phyloP scores from a whole-genome alignment of 495 filamentous ascomycete species.

The Penicillium ucsense region DNA sequence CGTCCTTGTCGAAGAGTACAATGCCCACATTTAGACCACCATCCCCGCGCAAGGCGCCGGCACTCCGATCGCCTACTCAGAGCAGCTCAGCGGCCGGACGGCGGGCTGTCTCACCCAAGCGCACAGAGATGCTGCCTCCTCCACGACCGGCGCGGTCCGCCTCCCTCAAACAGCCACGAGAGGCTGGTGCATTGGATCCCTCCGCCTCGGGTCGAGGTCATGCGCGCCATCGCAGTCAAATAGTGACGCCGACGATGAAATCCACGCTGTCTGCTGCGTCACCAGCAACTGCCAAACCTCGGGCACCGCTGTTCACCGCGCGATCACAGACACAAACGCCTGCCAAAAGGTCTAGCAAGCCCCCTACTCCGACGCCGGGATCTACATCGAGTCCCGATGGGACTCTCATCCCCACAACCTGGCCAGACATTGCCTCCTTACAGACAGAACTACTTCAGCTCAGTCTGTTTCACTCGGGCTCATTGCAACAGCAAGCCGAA shows the following conservation, averaged over 20 bases:
- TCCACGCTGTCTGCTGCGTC: slow-evolving; percentile 7
- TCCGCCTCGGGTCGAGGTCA: slow-evolving; percentile 18
- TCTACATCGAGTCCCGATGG: slow-evolving; percentile 4
- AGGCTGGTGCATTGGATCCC: slow-evolving; percentile 3
- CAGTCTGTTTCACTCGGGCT: slow-evolving; percentile 51
- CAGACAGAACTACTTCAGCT: slow-evolving; percentile 69
- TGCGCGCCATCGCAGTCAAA: slow-evolving; percentile 30
- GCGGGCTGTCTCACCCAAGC: slow-evolving; percentile 27
- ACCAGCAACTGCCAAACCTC: slow-evolving; percentile 20
- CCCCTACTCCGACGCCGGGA: slow-evolving; percentile 34
- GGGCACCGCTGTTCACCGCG: slow-evolving; percentile 48
- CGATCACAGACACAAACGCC: slow-evolving; percentile 58
- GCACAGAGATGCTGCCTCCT: slow-evolving; percentile 30
- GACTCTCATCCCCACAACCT: slow-evolving; percentile 28
- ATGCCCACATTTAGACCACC: slow-evolving; percentile 12
- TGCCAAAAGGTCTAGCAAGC: slow-evolving; percentile 53
- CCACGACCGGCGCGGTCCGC: slow-evolving; percentile 26
- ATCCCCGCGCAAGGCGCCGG: slow-evolving; percentile 24
- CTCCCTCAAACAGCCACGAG: slow-evolving; percentile 32
- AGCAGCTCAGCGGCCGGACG: slow-evolving; percentile 1
- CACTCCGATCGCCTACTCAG: slow-evolving; percentile 5
- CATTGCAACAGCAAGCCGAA: slow-evolving; percentile 19
- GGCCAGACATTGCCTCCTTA: slow-evolving; percentile 49
- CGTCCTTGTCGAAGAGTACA: slow-evolving; percentile 12
- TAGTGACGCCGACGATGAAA: slow-evolving; percentile 13